Evolutionary conservation across 371 early-diverging fungal genomes (phyloP), one percentile per base, ranked within the genome.

Genomic region (Mortierella sp.): DNA sequence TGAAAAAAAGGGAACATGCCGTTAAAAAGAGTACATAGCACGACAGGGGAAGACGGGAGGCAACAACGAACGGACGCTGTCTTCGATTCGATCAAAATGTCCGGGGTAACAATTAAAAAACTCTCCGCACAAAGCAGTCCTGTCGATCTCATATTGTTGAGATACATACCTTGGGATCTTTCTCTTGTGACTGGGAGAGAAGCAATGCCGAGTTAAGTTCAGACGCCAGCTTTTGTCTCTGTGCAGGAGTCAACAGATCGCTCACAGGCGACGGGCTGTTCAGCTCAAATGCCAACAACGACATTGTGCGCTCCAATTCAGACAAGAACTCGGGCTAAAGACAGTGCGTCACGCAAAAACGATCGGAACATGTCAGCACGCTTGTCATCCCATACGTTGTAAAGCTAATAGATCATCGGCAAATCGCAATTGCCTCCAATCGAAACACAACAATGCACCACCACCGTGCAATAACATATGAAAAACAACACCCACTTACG

Each of bases 231-330:
- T 97, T 96, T 88, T 97, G 97, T 65, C 98, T 89, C 83, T 99
- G 98, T 11, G 93, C 89, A 75, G 95, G 93, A 76, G 97, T 96
- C 76, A 98, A 88, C 76, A 99, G 88, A 75, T 96, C 96, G 8
- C 93, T 93, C 16, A 98, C 95, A 38, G 98, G 98, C 6, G 93
- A 94, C 4, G 78, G 70, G 31, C 78, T 60, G 21, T 91, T 92
- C 73, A 94, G 90, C 54, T 97, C 97, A 89, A 98, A 99, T 13
- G 97, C 98, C 72, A 99, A 88, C 75, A 99, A 88, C 0, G 98
- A 95, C 99, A 99, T 98, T 1, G 99, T 97, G 38, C 94, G 91
- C 82, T 99, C 99, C 57, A 99, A 89, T 83, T 99, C 99, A 68
- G 95, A 93, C 42, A 99, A 87, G 85, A 98, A 96, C 88, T 97